These are phyloP conservation scores for Naumovozyma dairenensis DNA, from an alignment of 805 yeast genomes.

Conservation along the genomic window DNA sequence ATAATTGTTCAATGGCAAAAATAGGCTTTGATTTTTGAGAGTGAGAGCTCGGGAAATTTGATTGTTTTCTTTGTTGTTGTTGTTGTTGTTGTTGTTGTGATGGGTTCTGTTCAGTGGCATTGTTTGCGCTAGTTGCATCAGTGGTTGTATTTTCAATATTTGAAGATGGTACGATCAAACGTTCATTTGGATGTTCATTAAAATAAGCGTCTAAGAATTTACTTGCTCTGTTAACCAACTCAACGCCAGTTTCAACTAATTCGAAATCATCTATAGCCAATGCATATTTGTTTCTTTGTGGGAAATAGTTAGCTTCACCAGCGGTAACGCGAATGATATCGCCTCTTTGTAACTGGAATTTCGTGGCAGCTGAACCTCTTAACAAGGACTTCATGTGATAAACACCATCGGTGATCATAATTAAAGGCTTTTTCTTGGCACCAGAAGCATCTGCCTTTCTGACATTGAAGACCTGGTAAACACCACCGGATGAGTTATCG, in stretches of 20 bases:
- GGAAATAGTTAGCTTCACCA: constrained; percentile 28
- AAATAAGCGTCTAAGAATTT: constrained; percentile 47
- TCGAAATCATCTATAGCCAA: constrained; percentile 39
- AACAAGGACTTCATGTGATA: constrained; percentile 43
- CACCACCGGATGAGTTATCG: constrained; percentile 24
- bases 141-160: constrained; percentile 5
- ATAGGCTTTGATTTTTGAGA: constrained; percentile 34
- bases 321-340: constrained; percentile 24
- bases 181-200: constrained; percentile 46
- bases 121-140: constrained; percentile 5
- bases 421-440: constrained; percentile 22
- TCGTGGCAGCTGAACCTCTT: constrained; percentile 40
- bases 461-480: constrained; percentile 26
- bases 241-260: constrained; percentile 32
- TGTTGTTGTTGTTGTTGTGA: constrained; percentile 7
- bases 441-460: constrained; percentile 25
- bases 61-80: constrained; percentile 5
- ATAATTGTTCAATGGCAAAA: constrained; percentile 73
- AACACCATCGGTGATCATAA: constrained; percentile 44
- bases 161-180: constrained; percentile 10
- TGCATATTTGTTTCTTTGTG: constrained; percentile 37
- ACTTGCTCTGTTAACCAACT: constrained; percentile 31
- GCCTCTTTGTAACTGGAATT: constrained; percentile 38
- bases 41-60: constrained; percentile 3
- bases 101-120: constrained; percentile 3